phyloP scores from a whole-genome alignment of 129 eudicot genomes.

The Artemisia tridentata region DNA sequence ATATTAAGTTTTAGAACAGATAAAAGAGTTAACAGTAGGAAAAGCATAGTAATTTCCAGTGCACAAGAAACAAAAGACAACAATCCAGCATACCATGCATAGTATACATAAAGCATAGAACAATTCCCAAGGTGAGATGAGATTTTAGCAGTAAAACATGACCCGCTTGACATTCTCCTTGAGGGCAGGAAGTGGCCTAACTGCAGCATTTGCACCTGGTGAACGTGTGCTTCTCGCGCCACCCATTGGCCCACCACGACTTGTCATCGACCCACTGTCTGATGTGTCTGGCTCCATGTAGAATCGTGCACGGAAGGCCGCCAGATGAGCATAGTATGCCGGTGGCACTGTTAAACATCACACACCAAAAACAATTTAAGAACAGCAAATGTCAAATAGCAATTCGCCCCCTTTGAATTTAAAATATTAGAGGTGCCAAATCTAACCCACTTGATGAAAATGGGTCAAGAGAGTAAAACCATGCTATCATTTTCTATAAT shows the following conservation, averaged over 20 bases:
- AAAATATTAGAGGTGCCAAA: too few relatives aligned
- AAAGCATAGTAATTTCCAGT: background rate
- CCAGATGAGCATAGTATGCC: conserved; percentile 87
- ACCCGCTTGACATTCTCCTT: conserved; percentile 78
- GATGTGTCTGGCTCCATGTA: conserved; percentile 90
- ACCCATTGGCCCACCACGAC: conserved; percentile 39
- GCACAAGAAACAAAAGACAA: background rate
- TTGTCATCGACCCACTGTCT: conserved; percentile 69
- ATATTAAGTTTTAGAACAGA: background rate
- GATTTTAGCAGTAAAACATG: conserved; percentile 69
- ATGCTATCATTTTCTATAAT: too few relatives aligned
- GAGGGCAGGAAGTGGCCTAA: conserved; percentile 75
- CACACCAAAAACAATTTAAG: background rate
- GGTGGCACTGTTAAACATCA: conserved; percentile 62
- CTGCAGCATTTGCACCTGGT: conserved; percentile 57
- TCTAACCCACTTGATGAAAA: too few relatives aligned
- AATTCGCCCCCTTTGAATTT: background rate
- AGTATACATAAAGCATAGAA: background rate
- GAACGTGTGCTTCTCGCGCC: conserved; percentile 50
- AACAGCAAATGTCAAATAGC: background rate
- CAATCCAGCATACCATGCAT: background rate
- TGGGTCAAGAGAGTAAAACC: too few relatives aligned
- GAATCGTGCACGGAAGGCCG: conserved; percentile 83
- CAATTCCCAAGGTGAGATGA: background rate
- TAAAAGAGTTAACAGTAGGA: background rate